Base-by-base conservation (phyloP, 805 yeast genomes). In the Komagataella mondaviorum region DNA sequence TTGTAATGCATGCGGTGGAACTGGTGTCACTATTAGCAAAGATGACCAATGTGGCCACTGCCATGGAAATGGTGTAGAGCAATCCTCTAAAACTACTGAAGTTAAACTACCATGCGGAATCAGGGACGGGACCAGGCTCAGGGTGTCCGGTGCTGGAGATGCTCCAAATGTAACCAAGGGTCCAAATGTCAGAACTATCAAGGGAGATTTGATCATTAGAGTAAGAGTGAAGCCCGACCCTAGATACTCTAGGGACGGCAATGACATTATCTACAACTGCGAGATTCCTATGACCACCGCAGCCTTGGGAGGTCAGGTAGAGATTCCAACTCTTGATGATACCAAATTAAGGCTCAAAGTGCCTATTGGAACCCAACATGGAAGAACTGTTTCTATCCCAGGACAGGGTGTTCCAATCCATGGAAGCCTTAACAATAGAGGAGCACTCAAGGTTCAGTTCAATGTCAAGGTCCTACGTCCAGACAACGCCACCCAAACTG, bases 261-360 rank as follows among this genome's bases (percentile, higher is more conserved):
- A 78, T 56, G 83, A 87, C 59, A 74, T 93, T 53, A 64, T 85
- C 52, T 77, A 80, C 60, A 72, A 74, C 23, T 79, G 82, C 48
- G 79, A 80, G 47, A 81, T 93, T 50, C 85, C 93, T 48, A 85
- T 88, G 81, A 93, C 99, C 1, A 93, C 99, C 0, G 99, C 99
- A 1, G 89, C 96, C 0, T 72, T 93, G 47, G 99, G 99, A 54
- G 99, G 99, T 44, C 81, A 79, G 47, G 76, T 93, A 20, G 80
- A 84, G 49, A 78, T 93, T n/a, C 98, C 98, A 39, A 91, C 99
- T 0, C 77, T 93, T 23, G 69, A 66, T 46, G 97, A 95, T 4
- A 77, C 77, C 45, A 75, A 75, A 43, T 71, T 95, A 50, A 85
- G 88, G 64, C 68, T 93, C 52, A 87, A 81, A 66, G 83, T 93